Percentiles rank a stretch among this genome's conserved stretches.
Evolutionary conservation across 1,139 yeast species (phyloP).

Genomic region (Zygoascus hellenicus): DNA sequence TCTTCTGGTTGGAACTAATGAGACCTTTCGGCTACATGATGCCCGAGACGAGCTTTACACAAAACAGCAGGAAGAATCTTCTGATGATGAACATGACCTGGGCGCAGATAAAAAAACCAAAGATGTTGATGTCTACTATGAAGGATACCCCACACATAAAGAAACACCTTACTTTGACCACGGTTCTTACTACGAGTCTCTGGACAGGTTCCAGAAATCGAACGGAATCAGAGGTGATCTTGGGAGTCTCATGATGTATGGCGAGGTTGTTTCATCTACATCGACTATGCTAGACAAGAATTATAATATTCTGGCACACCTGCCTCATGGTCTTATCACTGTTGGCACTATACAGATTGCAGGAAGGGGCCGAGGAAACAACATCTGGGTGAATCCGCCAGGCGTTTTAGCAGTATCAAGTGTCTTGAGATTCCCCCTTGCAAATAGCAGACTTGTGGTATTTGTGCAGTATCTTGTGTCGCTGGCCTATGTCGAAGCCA

Average conservation of each 20-base stretch:
- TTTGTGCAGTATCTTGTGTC: conserved; percentile 84
- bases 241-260: conserved; percentile 66
- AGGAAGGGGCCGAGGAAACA: conserved; percentile 94
- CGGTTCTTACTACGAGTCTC: conserved; percentile 45
- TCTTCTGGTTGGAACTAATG: conserved; percentile 47
- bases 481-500: conserved; percentile 76
- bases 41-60: conserved; percentile 2
- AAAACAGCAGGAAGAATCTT: background rate
- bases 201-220: conserved; percentile 35
- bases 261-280: conserved; percentile 89
- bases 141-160: conserved; percentile 39
- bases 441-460: conserved; percentile 40
- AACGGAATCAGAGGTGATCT: conserved; percentile 33
- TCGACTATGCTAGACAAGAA: conserved; percentile 72
- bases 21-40: conserved; percentile 33
- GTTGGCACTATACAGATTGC: conserved; percentile 80
- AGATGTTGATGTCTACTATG: conserved; percentile 45
- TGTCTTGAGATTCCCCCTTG: conserved; percentile 53
- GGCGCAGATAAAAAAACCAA: conserved; percentile 44
- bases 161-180: conserved; percentile 71
- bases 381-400: conserved; percentile 89
- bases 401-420: conserved; percentile 86
- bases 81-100: conserved; percentile 41
- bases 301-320: conserved; percentile 46
- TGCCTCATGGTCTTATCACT: conserved; percentile 70